Percentiles rank a stretch among this genome's conserved stretches.
Evolutionary conservation across 305 asterid species (phyloP).

Genomic region (Plantago coronopus): DNA sequence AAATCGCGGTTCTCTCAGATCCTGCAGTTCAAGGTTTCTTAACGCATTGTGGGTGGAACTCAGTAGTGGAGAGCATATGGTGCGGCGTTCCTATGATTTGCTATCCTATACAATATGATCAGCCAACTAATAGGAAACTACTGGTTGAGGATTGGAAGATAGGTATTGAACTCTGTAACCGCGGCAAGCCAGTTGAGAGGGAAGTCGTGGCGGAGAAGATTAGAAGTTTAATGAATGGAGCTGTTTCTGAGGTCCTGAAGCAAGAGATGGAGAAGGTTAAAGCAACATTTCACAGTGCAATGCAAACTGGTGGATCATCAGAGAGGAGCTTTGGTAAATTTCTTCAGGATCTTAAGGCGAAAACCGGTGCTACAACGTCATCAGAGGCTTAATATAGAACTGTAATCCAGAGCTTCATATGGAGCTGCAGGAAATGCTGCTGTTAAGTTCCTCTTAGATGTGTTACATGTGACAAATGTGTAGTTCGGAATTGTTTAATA

Average conservation of each 20-base stretch:
- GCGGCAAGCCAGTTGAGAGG: constrained; percentile 22
- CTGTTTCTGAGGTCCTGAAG: constrained; percentile 20
- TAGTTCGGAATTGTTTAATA: too few relatives aligned
- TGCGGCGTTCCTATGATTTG: constrained; percentile 52
- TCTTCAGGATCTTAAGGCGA: constrained; percentile 37
- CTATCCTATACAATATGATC: constrained; percentile 45
- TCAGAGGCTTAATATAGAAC: too few relatives aligned
- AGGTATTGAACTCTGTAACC: constrained; percentile 45
- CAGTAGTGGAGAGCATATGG: constrained; percentile 52
- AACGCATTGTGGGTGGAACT: constrained; percentile 64
- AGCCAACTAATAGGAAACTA: constrained; percentile 47
- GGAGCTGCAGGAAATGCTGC: too few relatives aligned
- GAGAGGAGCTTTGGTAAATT: constrained; percentile 36
- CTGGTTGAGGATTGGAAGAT: constrained; percentile 69
- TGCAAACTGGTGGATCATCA: constrained; percentile 47
- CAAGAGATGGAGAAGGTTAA: constrained; percentile 27
- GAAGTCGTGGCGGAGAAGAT: constrained; percentile 25
- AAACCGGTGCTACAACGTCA: constrained; percentile 14
- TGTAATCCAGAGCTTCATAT: too few relatives aligned
- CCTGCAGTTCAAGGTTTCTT: constrained; percentile 50
- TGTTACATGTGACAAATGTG: too few relatives aligned
- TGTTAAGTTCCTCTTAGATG: too few relatives aligned
- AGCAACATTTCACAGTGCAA: constrained; percentile 34
- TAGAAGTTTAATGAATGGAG: constrained; percentile 29
- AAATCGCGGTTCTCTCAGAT: constrained; percentile 39